phyloP scores from a whole-genome alignment of 805 yeast species.

The Metschnikowia picachoensis region DNA sequence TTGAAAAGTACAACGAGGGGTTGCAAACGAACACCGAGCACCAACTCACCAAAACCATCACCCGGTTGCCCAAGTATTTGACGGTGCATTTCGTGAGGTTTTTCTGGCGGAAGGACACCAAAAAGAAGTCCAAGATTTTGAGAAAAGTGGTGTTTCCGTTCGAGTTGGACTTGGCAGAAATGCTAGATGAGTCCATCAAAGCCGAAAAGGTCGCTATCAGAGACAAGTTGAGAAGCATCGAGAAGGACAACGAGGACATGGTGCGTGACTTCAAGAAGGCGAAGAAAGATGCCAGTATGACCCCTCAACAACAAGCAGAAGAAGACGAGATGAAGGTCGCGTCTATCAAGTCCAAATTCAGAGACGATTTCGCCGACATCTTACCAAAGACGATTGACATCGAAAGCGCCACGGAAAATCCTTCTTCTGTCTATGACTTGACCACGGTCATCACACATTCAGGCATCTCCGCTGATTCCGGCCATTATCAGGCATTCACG shows the following conservation, averaged over 20 bases:
- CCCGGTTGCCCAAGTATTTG: constrained; percentile 79
- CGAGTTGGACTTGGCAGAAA: constrained; percentile 81
- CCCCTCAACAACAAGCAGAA: constrained; percentile 53
- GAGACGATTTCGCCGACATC: constrained; percentile 38
- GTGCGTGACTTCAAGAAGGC: constrained; percentile 69
- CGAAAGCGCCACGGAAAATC: constrained; percentile 62
- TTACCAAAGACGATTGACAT: constrained; percentile 34
- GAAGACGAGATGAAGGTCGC: constrained; percentile 49
- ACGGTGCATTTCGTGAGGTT: constrained; percentile 93
- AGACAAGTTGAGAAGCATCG: constrained; percentile 72
- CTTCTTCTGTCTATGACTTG: constrained; percentile 82
- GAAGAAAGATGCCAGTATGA: constrained; percentile 34
- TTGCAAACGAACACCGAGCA: constrained; percentile 71
- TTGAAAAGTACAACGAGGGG: constrained; percentile 72
- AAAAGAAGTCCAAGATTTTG: constrained; percentile 86
- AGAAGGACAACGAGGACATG: constrained; percentile 69
- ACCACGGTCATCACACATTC: constrained; percentile 84
- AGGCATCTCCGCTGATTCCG: constrained; percentile 95
- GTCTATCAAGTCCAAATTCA: constrained; percentile 50
- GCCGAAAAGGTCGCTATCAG: constrained; percentile 64
- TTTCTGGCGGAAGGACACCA: constrained; percentile 91
- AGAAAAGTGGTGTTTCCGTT: constrained; percentile 94
- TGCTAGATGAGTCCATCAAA: constrained; percentile 76
- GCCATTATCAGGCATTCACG: constrained; percentile 92
- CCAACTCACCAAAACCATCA: constrained; percentile 56